Evolutionary conservation across 2,329 filamentous ascomycete genomes (phyloP).

Genomic region (Colletotrichum kahawae): DNA sequence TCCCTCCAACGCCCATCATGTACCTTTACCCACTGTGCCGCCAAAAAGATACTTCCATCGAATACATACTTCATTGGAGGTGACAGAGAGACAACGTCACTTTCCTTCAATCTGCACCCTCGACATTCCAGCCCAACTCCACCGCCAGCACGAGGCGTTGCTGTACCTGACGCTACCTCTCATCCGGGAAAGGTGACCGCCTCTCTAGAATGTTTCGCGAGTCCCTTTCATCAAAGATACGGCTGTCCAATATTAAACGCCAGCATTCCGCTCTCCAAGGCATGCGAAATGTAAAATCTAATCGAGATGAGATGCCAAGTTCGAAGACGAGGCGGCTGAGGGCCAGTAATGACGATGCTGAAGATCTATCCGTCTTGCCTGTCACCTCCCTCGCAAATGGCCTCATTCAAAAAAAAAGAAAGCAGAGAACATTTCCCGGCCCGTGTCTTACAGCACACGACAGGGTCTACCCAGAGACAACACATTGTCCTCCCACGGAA

Average conservation of each 20-base stretch:
- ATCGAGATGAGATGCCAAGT: not conserved
- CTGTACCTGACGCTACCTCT: conserved; percentile 17
- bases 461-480: not conserved
- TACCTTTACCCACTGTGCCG: not conserved
- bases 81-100: not conserved
- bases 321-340: not conserved
- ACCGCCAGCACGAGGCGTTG: not conserved
- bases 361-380: not conserved
- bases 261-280: not conserved
- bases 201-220: not conserved
- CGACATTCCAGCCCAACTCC: not conserved
- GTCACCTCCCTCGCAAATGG: not conserved
- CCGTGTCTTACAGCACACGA: not conserved
- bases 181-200: not conserved
- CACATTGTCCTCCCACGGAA: not conserved
- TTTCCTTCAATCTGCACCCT: not conserved
- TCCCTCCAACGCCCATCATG: not conserved
- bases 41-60: not conserved
- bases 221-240: not conserved
- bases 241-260: not conserved
- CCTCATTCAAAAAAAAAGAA: not conserved
- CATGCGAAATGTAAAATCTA: not conserved
- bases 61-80: not conserved
- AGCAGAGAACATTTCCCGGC: not conserved
- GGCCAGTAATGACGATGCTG: not conserved